A percentile compares a stretch with the other conserved stretches of the same genome.
These are phyloP conservation scores for Aristolochia contorta DNA, from an alignment of 164 flowering plant species.

Conservation along the genomic window DNA sequence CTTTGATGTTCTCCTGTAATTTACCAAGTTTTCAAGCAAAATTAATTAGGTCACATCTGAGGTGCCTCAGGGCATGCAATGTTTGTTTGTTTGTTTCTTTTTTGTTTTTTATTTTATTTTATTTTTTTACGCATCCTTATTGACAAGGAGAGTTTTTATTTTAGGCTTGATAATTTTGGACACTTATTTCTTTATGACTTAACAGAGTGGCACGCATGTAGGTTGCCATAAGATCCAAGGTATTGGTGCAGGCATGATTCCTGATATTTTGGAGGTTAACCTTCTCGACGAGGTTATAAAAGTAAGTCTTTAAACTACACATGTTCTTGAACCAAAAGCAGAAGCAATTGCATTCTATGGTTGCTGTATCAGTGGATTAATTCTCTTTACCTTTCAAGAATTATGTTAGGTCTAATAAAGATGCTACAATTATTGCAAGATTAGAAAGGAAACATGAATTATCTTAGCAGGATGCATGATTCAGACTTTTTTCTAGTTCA, in stretches of 20 bases:
- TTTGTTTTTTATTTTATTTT: neutral
- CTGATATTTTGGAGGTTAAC: constrained; percentile 67
- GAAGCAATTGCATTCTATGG: too few relatives aligned
- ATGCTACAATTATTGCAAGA: neutral
- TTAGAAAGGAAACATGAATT: neutral
- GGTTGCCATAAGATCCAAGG: constrained; percentile 71
- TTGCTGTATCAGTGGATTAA: too few relatives aligned
- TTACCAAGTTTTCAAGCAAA: neutral
- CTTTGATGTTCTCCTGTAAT: neutral
- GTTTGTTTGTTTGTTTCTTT: neutral
- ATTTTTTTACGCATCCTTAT: neutral
- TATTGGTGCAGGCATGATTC: constrained; percentile 63
- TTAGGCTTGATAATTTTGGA: neutral
- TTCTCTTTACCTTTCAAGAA: neutral
- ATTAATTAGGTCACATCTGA: neutral
- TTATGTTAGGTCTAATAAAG: neutral
- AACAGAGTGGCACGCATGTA: neutral
- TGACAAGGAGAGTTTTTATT: neutral
- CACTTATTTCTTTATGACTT: neutral
- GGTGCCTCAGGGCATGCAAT: too few relatives aligned
- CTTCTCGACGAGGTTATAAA: constrained; percentile 62
- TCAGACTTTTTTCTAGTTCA: too few relatives aligned
- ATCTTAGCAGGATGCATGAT: neutral
- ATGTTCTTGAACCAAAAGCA: too few relatives aligned
- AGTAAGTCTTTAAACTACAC: neutral